A percentile compares a stretch with the other conserved stretches of the same genome.
These are phyloP conservation scores for Jackrogersella minutella DNA, from an alignment of 495 filamentous ascomycete genomes.

Conservation along the genomic window DNA sequence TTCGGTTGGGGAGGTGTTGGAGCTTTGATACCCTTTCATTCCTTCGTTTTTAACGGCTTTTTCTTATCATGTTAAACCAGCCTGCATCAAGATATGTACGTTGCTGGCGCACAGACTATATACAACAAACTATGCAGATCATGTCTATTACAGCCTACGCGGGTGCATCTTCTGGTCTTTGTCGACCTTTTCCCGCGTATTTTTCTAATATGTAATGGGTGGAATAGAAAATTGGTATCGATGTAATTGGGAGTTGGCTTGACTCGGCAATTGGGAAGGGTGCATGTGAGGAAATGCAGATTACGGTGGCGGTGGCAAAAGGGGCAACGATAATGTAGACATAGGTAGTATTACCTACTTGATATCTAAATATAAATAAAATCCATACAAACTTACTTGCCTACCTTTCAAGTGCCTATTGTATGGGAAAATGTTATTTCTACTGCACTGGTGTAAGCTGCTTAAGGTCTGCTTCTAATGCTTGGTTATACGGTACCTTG, in stretches of 20 bases:
- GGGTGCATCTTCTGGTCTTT: not conserved
- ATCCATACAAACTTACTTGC: too few species aligned
- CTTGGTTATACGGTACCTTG: too few species aligned
- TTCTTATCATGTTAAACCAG: constrained; percentile 1
- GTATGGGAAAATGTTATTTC: too few species aligned
- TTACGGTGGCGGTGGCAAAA: not conserved
- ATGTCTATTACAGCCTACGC: constrained; percentile 2
- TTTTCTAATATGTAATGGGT: constrained; percentile 37
- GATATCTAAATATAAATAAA: too few species aligned
- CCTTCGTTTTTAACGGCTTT: constrained; percentile 16
- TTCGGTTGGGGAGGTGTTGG: constrained; percentile 7
- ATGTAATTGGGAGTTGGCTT: not conserved
- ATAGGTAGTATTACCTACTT: too few species aligned
- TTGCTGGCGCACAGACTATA: not conserved
- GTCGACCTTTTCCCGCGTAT: constrained; percentile 12
- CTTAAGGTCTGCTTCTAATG: too few species aligned
- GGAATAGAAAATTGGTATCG: constrained; percentile 5
- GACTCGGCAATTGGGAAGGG: constrained; percentile 7
- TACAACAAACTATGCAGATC: not conserved
- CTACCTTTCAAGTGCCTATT: too few species aligned
- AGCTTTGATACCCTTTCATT: constrained; percentile 40
- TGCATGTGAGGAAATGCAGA: constrained; percentile 28
- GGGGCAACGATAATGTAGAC: not conserved
- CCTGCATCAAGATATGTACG: not conserved
- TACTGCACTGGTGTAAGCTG: too few species aligned